Evolutionary conservation across 2,329 filamentous ascomycete species (phyloP).

Genomic region (Pseudocercospora fijiensis): DNA sequence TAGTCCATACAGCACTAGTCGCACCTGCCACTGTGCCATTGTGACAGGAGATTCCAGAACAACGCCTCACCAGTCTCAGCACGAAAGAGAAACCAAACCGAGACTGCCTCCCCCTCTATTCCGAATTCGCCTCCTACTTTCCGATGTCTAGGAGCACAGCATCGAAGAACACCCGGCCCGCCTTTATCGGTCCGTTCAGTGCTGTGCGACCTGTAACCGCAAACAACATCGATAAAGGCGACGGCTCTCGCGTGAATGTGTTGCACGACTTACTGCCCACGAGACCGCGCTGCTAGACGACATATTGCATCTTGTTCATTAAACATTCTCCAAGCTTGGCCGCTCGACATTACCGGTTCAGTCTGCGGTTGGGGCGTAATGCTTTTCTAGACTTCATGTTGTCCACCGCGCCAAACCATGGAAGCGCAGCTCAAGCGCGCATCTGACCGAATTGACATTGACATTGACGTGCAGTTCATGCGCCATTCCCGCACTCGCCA

Average conservation of each 20-base stretch:
- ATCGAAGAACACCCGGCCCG: not conserved
- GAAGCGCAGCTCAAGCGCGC: slow-evolving; percentile 29
- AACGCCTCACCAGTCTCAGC: slow-evolving; percentile 3
- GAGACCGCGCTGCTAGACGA: slow-evolving; percentile 21
- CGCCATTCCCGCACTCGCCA: not conserved
- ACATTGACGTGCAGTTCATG: not conserved
- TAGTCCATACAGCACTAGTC: no score
- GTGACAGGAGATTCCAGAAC: slow-evolving; percentile 9
- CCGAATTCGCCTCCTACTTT: slow-evolving; percentile 10
- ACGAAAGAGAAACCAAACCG: not conserved
- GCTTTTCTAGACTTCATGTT: slow-evolving; percentile 24
- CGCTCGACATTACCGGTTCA: slow-evolving; percentile 5
- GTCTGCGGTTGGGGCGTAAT: slow-evolving; percentile 20
- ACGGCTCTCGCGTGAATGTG: slow-evolving; percentile 2
- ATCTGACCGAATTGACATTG: not conserved
- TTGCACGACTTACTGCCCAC: slow-evolving; percentile 19
- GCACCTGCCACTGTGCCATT: slow-evolving; percentile 1
- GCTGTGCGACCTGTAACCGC: slow-evolving; percentile 12
- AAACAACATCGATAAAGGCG: slow-evolving; percentile 7
- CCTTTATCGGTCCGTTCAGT: slow-evolving; percentile 11
- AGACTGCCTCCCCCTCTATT: not conserved
- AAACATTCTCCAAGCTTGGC: slow-evolving; percentile 4
- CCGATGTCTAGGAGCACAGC: slow-evolving; percentile 8
- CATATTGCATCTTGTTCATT: slow-evolving; percentile 13
- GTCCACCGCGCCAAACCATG: slow-evolving; percentile 8